A percentile compares a stretch with the other conserved stretches of the same genome.
Evolutionary conservation across 108 stramenopile genomes (phyloP).

Genomic region (Poteriospumella lacustris): DNA sequence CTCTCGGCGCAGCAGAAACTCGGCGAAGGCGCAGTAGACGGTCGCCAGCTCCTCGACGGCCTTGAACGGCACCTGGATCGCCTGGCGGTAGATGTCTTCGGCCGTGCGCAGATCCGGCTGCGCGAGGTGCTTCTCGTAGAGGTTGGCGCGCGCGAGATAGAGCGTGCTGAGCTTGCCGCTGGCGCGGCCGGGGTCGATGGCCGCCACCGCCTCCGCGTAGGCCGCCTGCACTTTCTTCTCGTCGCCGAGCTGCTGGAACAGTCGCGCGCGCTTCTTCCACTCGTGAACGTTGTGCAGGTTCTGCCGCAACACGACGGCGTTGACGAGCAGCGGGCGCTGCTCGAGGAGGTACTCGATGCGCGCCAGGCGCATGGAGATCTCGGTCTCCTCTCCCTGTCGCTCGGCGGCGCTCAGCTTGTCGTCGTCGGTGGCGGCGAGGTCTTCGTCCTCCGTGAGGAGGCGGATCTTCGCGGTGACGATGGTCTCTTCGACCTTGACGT

Average conservation of each 20-base stretch:
- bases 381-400: constrained; percentile 29
- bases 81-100: constrained; percentile 66
- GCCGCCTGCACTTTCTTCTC: constrained; percentile 26
- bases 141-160: constrained; percentile 66
- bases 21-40: constrained; percentile 82
- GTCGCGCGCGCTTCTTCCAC: constrained; percentile 83
- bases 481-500: constrained; percentile 88
- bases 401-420: constrained; percentile 4
- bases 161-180: constrained; percentile 66
- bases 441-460: constrained; percentile 67
- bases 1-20: constrained; percentile 84
- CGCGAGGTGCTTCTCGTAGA: constrained; percentile 64
- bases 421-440: constrained; percentile 53
- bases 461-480: constrained; percentile 81
- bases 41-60: constrained; percentile 84
- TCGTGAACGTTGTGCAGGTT: constrained; percentile 93
- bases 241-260: constrained; percentile 54
- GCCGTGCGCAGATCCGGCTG: constrained; percentile 65
- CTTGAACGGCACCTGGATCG: constrained; percentile 50
- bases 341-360: constrained; percentile 84
- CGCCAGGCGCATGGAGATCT: constrained; percentile 82
- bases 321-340: constrained; percentile 84
- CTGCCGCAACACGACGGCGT: constrained; percentile 83
- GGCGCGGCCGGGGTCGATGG: constrained; percentile 56
- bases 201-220: constrained; percentile 47